These are phyloP conservation scores for Margaritispora aquatica DNA, from an alignment of 495 filamentous ascomycete species.

Conservation along the genomic window DNA sequence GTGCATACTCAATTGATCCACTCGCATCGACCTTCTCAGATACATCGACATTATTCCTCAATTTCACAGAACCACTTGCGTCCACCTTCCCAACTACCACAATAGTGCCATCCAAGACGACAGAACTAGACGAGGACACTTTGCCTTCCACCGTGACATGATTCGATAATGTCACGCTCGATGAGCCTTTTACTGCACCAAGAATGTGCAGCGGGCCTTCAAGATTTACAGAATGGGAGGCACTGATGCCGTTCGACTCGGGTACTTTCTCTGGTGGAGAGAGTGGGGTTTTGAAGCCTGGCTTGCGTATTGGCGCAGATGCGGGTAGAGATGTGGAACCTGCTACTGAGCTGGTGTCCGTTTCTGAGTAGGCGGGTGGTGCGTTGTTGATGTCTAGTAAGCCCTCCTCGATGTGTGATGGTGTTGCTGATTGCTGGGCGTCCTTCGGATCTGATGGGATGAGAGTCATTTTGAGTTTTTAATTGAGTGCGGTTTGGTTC, in stretches of 20 bases:
- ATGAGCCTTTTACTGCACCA: conserved; percentile 6
- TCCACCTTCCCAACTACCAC: conserved; percentile 13
- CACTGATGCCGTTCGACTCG: conserved; percentile 9
- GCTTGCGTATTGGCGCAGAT: neutral
- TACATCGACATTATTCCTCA: conserved; percentile 10
- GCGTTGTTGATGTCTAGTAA: neutral
- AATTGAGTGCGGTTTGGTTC: too few species aligned
- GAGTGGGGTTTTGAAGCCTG: neutral
- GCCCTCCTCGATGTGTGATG: neutral
- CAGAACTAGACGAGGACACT: neutral
- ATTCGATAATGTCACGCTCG: neutral
- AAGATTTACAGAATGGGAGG: conserved; percentile 4
- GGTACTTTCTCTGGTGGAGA: conserved; percentile 3
- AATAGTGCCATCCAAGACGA: conserved; percentile 6
- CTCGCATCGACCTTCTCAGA: conserved; percentile 14
- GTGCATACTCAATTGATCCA: conserved; percentile 4
- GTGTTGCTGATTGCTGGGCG: neutral
- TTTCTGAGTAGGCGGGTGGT: neutral
- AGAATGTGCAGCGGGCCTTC: conserved; percentile 12
- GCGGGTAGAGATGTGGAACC: neutral
- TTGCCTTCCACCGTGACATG: conserved; percentile 15
- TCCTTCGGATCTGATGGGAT: conserved; percentile 8
- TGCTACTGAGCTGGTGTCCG: neutral
- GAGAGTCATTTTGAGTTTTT: neutral
- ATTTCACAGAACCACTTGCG: neutral